These are phyloP conservation scores for Primulina eburnea DNA, from an alignment of 257 asterid genomes.

Conservation along the genomic window DNA sequence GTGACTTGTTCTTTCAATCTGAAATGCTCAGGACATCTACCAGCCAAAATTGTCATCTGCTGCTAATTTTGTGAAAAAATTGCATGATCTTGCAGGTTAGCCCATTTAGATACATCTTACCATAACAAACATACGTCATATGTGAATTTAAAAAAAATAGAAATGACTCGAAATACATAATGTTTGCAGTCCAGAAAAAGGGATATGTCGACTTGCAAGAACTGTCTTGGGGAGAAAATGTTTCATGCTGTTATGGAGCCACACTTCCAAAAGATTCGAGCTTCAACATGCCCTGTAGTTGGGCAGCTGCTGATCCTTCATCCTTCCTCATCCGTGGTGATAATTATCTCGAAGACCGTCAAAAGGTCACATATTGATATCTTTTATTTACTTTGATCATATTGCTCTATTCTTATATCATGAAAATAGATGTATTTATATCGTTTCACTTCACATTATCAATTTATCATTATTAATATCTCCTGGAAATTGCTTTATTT, in stretches of 20 bases:
- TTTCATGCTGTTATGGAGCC: conserved; percentile 47
- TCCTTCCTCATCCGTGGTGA: conserved; percentile 74
- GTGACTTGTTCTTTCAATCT: conserved; percentile 9
- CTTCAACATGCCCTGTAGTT: conserved; percentile 56
- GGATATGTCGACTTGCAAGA: conserved; percentile 71
- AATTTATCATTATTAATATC: neutral
- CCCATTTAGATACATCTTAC: neutral
- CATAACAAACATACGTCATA: neutral
- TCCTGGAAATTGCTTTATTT: conserved; percentile 5
- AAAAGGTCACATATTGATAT: conserved; percentile 45
- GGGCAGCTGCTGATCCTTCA: conserved; percentile 70
- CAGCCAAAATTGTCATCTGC: conserved; percentile 54
- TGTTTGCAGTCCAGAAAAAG: conserved; percentile 60
- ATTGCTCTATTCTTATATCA: neutral
- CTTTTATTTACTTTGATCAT: neutral
- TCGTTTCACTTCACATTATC: neutral
- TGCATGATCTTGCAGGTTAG: conserved; percentile 69
- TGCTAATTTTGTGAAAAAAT: conserved; percentile 58
- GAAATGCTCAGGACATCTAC: conserved; percentile 44
- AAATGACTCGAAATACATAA: conserved; percentile 14
- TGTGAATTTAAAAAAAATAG: neutral
- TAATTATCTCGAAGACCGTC: conserved; percentile 56
- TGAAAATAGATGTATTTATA: no score
- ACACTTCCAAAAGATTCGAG: conserved; percentile 70
- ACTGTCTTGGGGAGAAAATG: conserved; percentile 46